Conservation (phyloP, 2,329 filamentous ascomycete genomes). For the Verticillium tricorpus region DNA sequence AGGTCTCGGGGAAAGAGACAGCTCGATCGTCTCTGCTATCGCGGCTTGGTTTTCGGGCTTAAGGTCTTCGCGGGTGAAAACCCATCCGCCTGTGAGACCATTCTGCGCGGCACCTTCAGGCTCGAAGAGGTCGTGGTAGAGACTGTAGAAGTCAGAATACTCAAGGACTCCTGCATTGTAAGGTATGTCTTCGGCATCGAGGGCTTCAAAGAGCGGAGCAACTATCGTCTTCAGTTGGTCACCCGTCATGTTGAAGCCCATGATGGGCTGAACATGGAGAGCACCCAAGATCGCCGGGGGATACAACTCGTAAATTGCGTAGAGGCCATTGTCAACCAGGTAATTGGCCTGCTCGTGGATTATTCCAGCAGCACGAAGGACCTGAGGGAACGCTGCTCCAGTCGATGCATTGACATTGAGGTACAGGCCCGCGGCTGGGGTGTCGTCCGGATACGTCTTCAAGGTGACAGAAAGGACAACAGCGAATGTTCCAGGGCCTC, state of each 20-base stretch:
- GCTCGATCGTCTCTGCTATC: conserved; percentile 30
- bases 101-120: conserved; percentile 12
- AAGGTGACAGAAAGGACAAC: conserved; percentile 48
- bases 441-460: conserved; percentile 44
- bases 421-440: conserved; percentile 31
- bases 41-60: conserved; percentile 10
- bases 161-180: conserved; percentile 7
- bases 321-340: conserved; percentile 11
- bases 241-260: conserved; percentile 13
- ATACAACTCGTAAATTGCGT: conserved; percentile 12
- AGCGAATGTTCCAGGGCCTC: conserved; percentile 48
- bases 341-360: conserved; percentile 9
- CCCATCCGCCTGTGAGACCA: conserved; percentile 13
- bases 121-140: conserved; percentile 12
- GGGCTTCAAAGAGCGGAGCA: conserved; percentile 7
- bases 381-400: conserved; percentile 5
- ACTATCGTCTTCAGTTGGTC: conserved; percentile 5
- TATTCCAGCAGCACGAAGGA: conserved; percentile 8
- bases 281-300: conserved; percentile 4
- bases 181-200: conserved; percentile 7
- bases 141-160: conserved; percentile 9
- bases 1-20: conserved; percentile 19
- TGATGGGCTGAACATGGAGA: conserved; percentile 14
- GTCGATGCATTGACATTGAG: conserved; percentile 12
- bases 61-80: conserved; percentile 12